These are phyloP conservation scores for Dioscorea alata DNA, from an alignment of 106 monocot genomes.

Conservation along the genomic window DNA sequence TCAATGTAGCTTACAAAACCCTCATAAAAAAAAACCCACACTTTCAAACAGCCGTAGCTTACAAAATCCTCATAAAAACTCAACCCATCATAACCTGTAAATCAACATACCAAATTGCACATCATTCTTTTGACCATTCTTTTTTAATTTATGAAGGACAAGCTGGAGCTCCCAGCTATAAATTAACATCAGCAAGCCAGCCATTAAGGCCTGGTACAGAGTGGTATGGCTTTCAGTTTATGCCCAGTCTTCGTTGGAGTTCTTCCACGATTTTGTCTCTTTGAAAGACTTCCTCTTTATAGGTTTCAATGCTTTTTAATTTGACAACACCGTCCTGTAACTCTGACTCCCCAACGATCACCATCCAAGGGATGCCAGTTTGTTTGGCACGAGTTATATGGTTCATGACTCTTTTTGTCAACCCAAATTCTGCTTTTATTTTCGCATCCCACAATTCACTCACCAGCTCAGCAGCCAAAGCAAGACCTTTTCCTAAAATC, in stretches of 20 bases:
- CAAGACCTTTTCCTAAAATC: constrained; percentile 65
- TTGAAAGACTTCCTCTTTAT: constrained; percentile 47
- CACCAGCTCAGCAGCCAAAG: constrained; percentile 61
- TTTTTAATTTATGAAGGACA: no score
- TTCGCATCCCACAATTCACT: constrained; percentile 70
- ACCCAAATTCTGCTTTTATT: constrained; percentile 71
- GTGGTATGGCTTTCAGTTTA: background rate
- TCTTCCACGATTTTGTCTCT: constrained; percentile 53
- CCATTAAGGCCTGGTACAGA: no score
- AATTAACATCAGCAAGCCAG: no score
- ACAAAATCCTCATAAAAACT: no score
- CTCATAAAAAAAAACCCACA: no score
- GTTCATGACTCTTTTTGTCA: constrained; percentile 70
- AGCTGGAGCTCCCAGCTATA: no score
- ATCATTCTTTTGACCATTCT: no score
- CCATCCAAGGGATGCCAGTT: constrained; percentile 74
- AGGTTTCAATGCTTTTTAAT: constrained; percentile 67
- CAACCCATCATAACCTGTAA: no score
- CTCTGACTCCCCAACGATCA: constrained; percentile 74
- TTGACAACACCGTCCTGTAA: constrained; percentile 44
- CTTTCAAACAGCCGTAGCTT: no score
- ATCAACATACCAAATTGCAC: no score
- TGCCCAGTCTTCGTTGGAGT: constrained; percentile 31
- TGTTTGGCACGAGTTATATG: constrained; percentile 62
- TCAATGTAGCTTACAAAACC: no score